Evolutionary conservation across 1,139 yeast species (phyloP).

Genomic region (Pichia sp.): DNA sequence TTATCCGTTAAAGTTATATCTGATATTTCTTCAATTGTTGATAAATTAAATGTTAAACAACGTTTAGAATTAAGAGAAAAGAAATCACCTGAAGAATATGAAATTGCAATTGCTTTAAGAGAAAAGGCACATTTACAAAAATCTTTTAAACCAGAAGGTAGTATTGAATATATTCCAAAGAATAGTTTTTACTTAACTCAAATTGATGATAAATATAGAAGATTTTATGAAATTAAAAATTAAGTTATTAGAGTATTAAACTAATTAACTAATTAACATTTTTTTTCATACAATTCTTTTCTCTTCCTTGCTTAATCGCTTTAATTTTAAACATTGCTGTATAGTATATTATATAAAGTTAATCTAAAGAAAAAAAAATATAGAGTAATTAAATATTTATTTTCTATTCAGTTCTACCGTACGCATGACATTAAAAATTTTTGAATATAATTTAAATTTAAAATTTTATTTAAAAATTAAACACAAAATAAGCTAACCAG

Average conservation of each 20-base stretch:
- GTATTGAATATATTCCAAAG: slow-evolving; percentile 57
- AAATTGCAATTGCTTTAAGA: slow-evolving; percentile 75
- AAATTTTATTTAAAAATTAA: no score
- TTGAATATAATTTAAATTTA: no score
- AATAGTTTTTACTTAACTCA: slow-evolving; percentile 84
- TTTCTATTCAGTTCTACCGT: no score
- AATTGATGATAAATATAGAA: slow-evolving; percentile 84
- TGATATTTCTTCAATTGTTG: slow-evolving; percentile 65
- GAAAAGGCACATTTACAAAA: slow-evolving; percentile 85
- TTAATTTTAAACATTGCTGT: not conserved
- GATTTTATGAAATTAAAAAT: slow-evolving; percentile 49
- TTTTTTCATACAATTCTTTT: not conserved
- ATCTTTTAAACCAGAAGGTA: slow-evolving; percentile 71
- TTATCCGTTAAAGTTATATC: slow-evolving; percentile 76
- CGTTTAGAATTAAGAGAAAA: slow-evolving; percentile 62
- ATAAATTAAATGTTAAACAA: slow-evolving; percentile 60
- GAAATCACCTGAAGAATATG: slow-evolving; percentile 73
- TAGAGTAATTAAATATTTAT: not conserved
- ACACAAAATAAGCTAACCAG: no score
- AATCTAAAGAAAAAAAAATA: not conserved
- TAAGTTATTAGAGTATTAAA: slow-evolving; percentile 8
- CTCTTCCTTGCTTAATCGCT: not conserved
- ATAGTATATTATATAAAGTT: not conserved
- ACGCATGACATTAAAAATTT: no score
- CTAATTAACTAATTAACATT: not conserved